Conservation (phyloP, 768 basidiomycete species). For the Sarcomyxa edulis region DNA sequence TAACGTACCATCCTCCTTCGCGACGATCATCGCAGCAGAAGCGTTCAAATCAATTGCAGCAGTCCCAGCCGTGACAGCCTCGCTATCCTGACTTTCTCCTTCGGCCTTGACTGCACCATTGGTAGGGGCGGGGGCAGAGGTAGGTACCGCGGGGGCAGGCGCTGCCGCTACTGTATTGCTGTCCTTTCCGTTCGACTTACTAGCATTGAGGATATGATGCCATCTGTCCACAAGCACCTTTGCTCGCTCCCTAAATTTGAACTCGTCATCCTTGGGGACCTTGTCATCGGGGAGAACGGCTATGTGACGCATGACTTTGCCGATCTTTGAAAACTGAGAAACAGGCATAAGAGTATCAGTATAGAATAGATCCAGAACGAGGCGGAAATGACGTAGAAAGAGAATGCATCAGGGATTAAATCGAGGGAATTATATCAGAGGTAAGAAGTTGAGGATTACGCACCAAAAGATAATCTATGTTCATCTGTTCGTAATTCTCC, state of each 20-base stretch:
- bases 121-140: slow-evolving; percentile 1
- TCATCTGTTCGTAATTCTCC: slow-evolving; percentile 72
- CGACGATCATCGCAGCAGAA: neutral
- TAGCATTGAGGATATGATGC: slow-evolving; percentile 48
- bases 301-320: slow-evolving; percentile 88
- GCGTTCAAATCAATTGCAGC: slow-evolving; percentile 31
- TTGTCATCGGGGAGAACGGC: slow-evolving; percentile 45
- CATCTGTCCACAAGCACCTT: slow-evolving; percentile 66
- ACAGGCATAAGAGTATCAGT: slow-evolving; percentile 3
- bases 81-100: slow-evolving; percentile 8
- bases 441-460: slow-evolving; percentile 15
- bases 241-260: slow-evolving; percentile 69
- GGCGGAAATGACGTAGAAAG: slow-evolving; percentile 1
- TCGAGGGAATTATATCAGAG: neutral
- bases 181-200: slow-evolving; percentile 19
- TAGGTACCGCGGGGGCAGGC: neutral
- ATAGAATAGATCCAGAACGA: neutral
- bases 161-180: neutral
- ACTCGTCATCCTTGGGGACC: slow-evolving; percentile 58
- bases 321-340: slow-evolving; percentile 72
- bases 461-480: slow-evolving; percentile 63
- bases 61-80: slow-evolving; percentile 22
- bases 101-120: slow-evolving; percentile 11
- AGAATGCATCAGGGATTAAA: too few relatives aligned
- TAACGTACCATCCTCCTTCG: neutral